Evolutionary conservation across 2,329 filamentous ascomycete genomes (phyloP), one percentile per base, ranked within the genome.

Genomic region (Emmonsiellopsis sp.): DNA sequence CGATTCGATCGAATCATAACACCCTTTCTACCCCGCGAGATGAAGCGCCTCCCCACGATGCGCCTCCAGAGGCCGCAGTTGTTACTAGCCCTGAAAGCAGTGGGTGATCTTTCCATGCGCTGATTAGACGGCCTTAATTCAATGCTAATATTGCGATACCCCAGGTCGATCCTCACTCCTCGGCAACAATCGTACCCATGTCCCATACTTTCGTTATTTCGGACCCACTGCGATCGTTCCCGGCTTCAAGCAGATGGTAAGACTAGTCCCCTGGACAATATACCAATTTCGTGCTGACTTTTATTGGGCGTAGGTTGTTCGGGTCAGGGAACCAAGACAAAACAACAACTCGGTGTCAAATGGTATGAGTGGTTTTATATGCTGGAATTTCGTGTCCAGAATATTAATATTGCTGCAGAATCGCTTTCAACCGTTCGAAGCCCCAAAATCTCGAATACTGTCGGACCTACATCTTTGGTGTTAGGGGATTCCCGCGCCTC

Each of bases 161-260:
- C n/a, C 49, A 71, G 69, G 58, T 55, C 66, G 68, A n/a, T 71
- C 68, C 9, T 69, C 68, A 40, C 44, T 71, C 33, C 66, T 68
- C 56, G 67, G 66, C 43, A 64, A 56, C 32, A 61, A 62, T 57
- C 68, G 68, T 52, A 71, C 69, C 8, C 68, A 72, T 52, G 87
- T 95, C 58, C 89, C 89, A 0, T 95, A 93, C 66, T 95, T 95
- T 62, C 79, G 90, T 56, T 95, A 93, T 69, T 93, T 95, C 65
- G 90, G 89, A 0, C 88, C 88, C 0, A 95, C 90, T 1, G 90
- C 89, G 57, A 95, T 95, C 63, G 88, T 93, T 51, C 89, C 89
- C 1, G 89, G 89, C 21, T 94, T 90, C 72, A 94, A 94, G 69
- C 88, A 94, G 68, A 94, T 94, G 88, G 87, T 94, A 31, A 17